These are phyloP conservation scores for Fusarium stilboides DNA, from an alignment of 2,329 filamentous ascomycete species.

Conservation along the genomic window DNA sequence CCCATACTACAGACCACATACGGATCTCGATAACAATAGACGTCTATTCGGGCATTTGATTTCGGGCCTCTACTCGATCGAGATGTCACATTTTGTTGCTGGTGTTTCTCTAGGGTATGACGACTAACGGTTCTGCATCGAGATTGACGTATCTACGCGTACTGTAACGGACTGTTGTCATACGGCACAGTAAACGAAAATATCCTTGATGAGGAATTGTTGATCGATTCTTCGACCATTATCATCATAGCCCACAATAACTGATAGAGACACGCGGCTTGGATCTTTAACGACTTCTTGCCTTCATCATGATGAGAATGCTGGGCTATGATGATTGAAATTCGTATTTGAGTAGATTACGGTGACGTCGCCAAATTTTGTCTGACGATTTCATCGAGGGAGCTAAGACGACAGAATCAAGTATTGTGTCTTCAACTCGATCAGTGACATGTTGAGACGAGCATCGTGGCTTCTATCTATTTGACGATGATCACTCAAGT, in stretches of 20 bases:
- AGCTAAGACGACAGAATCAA: background rate
- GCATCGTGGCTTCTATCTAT: background rate
- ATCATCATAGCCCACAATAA: conserved; percentile 5
- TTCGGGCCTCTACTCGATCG: conserved; percentile 4
- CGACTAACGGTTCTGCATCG: conserved; percentile 4
- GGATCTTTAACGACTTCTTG: background rate
- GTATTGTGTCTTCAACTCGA: background rate
- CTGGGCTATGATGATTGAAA: conserved; percentile 23
- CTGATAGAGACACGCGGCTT: background rate
- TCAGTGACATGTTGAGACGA: too few species aligned
- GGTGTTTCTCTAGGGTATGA: conserved; percentile 8
- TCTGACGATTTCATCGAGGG: background rate
- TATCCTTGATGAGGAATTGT: background rate
- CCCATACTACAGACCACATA: background rate
- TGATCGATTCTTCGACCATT: background rate
- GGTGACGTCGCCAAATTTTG: background rate
- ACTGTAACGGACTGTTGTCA: conserved; percentile 2
- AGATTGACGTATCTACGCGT: conserved; percentile 8
- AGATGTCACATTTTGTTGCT: background rate
- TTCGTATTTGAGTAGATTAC: conserved; percentile 1
- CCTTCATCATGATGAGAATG: background rate
- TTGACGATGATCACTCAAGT: background rate
- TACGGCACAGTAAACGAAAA: background rate
- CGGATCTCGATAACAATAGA: conserved; percentile 19
- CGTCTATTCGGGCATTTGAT: background rate